These are phyloP conservation scores for Cryptosporidium sp. DNA, from an alignment of 169 alveolate species.

Conservation along the genomic window DNA sequence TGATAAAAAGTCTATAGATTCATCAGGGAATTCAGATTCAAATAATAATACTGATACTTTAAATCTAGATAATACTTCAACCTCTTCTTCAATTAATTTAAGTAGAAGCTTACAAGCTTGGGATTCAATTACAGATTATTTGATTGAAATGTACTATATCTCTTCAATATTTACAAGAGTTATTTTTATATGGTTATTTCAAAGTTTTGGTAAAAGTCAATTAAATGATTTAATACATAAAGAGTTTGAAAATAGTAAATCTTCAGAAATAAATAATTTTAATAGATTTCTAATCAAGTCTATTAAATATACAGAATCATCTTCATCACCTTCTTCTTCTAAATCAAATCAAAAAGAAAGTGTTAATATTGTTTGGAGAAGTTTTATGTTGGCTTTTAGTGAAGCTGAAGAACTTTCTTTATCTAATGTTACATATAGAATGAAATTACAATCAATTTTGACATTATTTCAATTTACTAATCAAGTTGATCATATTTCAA, in stretches of 20 bases:
- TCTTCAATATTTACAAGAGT: slow-evolving; percentile 23
- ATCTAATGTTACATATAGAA: not conserved
- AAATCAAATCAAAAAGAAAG: not conserved
- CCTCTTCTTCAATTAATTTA: slow-evolving; percentile 8
- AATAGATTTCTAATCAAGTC: not conserved
- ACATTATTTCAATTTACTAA: slow-evolving; percentile 39
- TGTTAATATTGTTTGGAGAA: not conserved
- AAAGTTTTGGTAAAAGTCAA: not conserved
- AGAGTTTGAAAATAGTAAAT: not conserved
- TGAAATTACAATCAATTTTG: slow-evolving; percentile 25
- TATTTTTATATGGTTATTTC: slow-evolving; percentile 10
- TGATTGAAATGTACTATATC: slow-evolving; percentile 25
- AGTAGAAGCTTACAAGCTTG: slow-evolving; percentile 45
- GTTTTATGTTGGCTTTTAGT: not conserved
- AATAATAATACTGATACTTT: not conserved
- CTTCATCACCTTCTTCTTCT: not conserved
- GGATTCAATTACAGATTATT: slow-evolving; percentile 27
- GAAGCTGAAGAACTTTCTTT: slow-evolving; percentile 3
- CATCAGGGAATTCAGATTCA: not conserved
- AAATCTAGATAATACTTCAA: not conserved
- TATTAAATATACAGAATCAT: not conserved
- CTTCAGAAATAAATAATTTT: not conserved
- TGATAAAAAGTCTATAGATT: not conserved
- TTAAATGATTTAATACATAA: not conserved
- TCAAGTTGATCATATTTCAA: not conserved